Evolutionary conservation across 108 stramenopile genomes (phyloP), one percentile per base, ranked within the genome.

Genomic region (Skeletonema marinoi): DNA sequence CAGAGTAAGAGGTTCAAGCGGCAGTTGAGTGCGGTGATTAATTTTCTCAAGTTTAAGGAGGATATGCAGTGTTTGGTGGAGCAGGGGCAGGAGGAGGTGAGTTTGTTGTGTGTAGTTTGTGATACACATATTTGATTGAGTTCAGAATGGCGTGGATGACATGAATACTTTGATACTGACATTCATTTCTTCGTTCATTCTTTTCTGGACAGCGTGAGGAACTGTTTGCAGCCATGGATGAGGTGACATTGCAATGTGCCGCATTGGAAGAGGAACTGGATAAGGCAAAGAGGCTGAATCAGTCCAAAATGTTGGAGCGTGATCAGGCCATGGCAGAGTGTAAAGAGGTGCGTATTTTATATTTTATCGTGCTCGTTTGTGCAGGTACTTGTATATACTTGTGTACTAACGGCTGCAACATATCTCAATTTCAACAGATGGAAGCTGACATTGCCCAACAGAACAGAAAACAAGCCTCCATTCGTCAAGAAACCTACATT

Each of bases 11-110:
- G 98, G 21, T 82, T 98, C n/a, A 85, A 88, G 8, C 69, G 86
- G 17, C 97, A 98, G 67, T 83, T 99, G 35, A 92, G 92, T 46
- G 98, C 97, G 11, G 84, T 90, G 32, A 96, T 98, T 69, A 99
- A 99, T 85, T 95, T 98, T 78, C 82, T 91, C 70, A 97, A 94
- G 72, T 98, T 96, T 71, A 87, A 96, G 6, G 96, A 98, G 63
- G 97, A 97, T 64, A 86, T 96, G 66, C 58, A 67, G 9, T 70
- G 93, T 65, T 93, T 92, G 73, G 75, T 71, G 12, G 88, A 94
- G 48, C 76, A 93, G 60, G 88, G 82, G 42, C 62, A 71, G 30
- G 61, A 74, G 4, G 73, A 86, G 61, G 86, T 79, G 33, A 64
- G 70, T 63, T 33, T 36, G 35, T 36, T 36, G 35, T 6, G 6